phyloP scores from a whole-genome alignment of 306 rosid species.

The Benincasa hispida region DNA sequence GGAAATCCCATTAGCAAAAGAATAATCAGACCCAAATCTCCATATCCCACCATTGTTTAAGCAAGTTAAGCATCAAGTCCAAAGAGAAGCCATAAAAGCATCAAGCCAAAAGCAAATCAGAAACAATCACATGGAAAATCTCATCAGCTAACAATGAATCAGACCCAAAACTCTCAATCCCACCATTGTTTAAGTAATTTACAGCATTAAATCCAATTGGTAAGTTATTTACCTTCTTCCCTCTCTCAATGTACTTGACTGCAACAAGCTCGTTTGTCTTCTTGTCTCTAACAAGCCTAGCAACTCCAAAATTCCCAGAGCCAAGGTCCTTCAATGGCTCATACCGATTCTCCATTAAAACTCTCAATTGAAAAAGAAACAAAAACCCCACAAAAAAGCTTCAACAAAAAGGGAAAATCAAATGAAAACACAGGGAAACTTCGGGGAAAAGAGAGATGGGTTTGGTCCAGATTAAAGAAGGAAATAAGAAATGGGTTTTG shows the following conservation, averaged over 20 bases:
- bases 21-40: background rate
- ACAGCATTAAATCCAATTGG: background rate
- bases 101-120: background rate
- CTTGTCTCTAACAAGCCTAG: conserved; percentile 72
- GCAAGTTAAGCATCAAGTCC: background rate
- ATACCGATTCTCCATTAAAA: conserved; percentile 58
- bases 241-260: conserved; percentile 79
- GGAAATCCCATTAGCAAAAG: background rate
- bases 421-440: background rate
- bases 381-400: background rate
- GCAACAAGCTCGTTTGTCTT: conserved; percentile 76
- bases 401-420: background rate
- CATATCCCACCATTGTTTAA: background rate
- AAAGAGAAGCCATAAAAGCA: background rate
- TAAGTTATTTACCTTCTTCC: conserved; percentile 40
- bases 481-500: background rate
- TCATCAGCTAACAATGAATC: background rate
- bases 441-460: background rate
- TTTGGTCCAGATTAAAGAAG: background rate
- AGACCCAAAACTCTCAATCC: background rate
- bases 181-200: background rate
- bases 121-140: background rate
- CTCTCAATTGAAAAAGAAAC: conserved; percentile 3
- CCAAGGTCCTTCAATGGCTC: conserved; percentile 76
- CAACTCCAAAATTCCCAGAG: conserved; percentile 80